phyloP scores from a whole-genome alignment of 768 basidiomycete species.

The Kwoniella bestiolae region DNA sequence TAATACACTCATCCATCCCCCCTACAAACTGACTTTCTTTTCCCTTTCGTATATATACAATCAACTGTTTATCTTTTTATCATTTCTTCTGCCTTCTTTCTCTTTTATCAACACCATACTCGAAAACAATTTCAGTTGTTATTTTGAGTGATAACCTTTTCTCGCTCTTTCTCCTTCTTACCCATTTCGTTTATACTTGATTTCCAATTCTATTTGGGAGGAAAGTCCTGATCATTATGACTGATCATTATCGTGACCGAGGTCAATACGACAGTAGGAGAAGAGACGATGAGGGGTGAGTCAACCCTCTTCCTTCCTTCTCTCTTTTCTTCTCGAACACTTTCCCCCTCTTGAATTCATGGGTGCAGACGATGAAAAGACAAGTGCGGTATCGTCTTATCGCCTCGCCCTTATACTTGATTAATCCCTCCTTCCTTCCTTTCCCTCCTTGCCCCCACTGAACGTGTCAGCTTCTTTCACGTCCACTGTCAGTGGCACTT shows the following conservation, averaged over 20 bases:
- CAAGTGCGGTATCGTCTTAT: no score
- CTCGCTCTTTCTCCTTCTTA: background rate
- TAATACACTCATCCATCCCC: background rate
- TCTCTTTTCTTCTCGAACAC: background rate
- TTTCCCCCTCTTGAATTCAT: background rate
- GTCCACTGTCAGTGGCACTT: no score
- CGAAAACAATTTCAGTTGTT: background rate
- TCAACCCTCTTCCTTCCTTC: background rate
- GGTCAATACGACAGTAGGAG: background rate
- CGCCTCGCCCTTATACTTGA: no score
- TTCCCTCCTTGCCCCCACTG: no score
- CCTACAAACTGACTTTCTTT: background rate
- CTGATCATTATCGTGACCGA: background rate
- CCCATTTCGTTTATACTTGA: background rate
- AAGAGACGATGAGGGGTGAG: background rate
- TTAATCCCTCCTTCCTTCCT: no score
- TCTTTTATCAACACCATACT: background rate
- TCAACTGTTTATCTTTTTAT: background rate
- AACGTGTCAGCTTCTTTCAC: no score
- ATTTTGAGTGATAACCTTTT: constrained; percentile 12
- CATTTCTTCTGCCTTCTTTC: constrained; percentile 7
- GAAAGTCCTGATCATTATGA: no score
- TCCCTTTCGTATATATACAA: background rate
- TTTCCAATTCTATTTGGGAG: background rate
- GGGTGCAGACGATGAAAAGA: no score